These are phyloP conservation scores for Coemansia sp. DNA, from an alignment of 192 early-diverging fungal genomes.

Conservation along the genomic window DNA sequence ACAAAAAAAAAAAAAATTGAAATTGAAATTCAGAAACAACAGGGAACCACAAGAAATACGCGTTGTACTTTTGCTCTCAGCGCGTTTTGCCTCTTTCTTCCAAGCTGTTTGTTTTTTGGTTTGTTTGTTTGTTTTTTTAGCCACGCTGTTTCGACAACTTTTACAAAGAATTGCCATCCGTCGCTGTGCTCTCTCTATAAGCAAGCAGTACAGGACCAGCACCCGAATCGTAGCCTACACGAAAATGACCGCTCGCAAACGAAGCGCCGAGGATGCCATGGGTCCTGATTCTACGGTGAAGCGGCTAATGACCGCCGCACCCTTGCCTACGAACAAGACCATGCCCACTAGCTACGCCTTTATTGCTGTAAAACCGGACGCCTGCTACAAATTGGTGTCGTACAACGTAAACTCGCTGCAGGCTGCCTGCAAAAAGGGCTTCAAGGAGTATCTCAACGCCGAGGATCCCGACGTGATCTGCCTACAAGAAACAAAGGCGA, in stretches of 20 bases:
- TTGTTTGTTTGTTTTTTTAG: not conserved
- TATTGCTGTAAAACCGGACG: slow-evolving; percentile 55
- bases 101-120: too few species aligned
- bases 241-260: slow-evolving; percentile 31
- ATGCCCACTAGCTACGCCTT: slow-evolving; percentile 67
- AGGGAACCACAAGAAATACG: not conserved
- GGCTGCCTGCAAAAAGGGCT: slow-evolving; percentile 79
- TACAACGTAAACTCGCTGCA: slow-evolving; percentile 81
- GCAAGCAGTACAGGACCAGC: slow-evolving; percentile 8
- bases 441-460: slow-evolving; percentile 69
- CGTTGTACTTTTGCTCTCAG: too few species aligned
- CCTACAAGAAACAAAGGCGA: slow-evolving; percentile 86
- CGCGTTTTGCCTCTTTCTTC: too few species aligned
- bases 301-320: slow-evolving; percentile 6
- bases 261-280: slow-evolving; percentile 13
- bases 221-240: slow-evolving; percentile 13
- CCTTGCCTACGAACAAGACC: slow-evolving; percentile 62
- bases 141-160: slow-evolving; percentile 8
- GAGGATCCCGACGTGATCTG: slow-evolving; percentile 83
- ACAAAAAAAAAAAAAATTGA: not conserved
- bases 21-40: not conserved
- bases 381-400: slow-evolving; percentile 66
- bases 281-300: slow-evolving; percentile 16
- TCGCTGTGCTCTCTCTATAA: not conserved
- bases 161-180: not conserved